Evolutionary conservation across 805 yeast species (phyloP), one percentile per base, ranked within the genome.

Genomic region (Groenewaldozyma tartarivorans): DNA sequence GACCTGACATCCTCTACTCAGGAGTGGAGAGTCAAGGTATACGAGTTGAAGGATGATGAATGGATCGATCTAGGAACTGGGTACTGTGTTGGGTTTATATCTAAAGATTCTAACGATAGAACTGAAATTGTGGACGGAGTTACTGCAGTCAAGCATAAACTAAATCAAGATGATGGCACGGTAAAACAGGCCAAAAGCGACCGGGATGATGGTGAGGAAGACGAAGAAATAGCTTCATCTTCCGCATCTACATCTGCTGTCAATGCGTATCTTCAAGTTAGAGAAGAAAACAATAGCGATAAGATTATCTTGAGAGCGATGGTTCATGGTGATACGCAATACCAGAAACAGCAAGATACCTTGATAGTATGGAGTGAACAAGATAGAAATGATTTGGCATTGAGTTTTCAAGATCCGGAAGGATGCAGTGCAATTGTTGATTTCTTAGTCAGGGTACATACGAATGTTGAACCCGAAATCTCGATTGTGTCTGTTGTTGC

Each of bases 11-110:
- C 29, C 29, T 9, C 29, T 7, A 54, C 60, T 24, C 45, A 67
- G 20, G 83, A 87, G 9, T 74, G 87, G 55, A 67, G 96, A 48
- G 98, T 90, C 38, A 90, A 88, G 56, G 90, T 92, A n/a, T 92
- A 90, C 56, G 69, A 83, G 13, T 66, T 92, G 24, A 78, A 76
- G 31, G 81, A 82, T 21, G 88, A 81, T 37, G 80, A 75, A 51
- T 90, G 98, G 98, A 67, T 76, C 31, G 97, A 90, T 55, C 75
- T 81, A 36, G 97, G 96, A 16, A 87, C 96, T 0, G 97, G 98
- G 0, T 81, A 74, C 56, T 86, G 95, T 54, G 70, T 73, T 38
- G 96, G 96, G 5, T 68, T 66, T 15, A 24, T 24, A 13, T 7
- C 29, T 9, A 7, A 49, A 47, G 33, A 20, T 21, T 15, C 35